Conservation (phyloP, 2,329 filamentous ascomycete species). For the Cyclaneusma minus region DNA sequence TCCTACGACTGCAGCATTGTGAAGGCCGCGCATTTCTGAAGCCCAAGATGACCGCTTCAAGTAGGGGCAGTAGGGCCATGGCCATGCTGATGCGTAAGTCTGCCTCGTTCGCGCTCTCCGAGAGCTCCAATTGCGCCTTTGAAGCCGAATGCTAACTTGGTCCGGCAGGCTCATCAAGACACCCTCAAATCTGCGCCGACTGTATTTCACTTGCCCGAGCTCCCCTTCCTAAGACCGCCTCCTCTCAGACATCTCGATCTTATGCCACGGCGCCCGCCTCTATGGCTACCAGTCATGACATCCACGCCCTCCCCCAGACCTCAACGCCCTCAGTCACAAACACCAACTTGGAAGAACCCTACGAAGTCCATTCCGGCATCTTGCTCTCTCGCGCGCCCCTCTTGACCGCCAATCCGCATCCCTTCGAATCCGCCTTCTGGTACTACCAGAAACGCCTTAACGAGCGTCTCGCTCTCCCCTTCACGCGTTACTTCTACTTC, state of each 20-base stretch:
- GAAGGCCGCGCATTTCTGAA: slow-evolving; percentile 1
- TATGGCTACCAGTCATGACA: slow-evolving; percentile 10
- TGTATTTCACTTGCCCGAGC: slow-evolving; percentile 7
- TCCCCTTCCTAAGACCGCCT: slow-evolving; percentile 12
- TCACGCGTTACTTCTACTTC: slow-evolving; percentile 87
- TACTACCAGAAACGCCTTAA: slow-evolving; percentile 97
- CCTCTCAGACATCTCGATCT: slow-evolving; percentile 5
- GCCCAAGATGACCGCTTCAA: slow-evolving; percentile 35
- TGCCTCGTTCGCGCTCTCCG: slow-evolving; percentile 1
- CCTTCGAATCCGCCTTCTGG: slow-evolving; percentile 86
- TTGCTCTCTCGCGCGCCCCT: slow-evolving; percentile 80
- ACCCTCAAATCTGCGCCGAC: slow-evolving; percentile 13
- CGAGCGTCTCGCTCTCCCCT: slow-evolving; percentile 76
- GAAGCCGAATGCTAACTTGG: slow-evolving; percentile 1
- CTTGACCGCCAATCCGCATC: slow-evolving; percentile 66
- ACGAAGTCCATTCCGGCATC: slow-evolving; percentile 47
- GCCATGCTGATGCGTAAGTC: slow-evolving; percentile 34
- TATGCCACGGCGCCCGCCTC: slow-evolving; percentile 16
- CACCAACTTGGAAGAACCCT: no score
- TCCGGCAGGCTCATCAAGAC: slow-evolving; percentile 12
- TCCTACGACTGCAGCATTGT: slow-evolving; percentile 1
- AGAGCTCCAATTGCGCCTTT: slow-evolving; percentile 2
- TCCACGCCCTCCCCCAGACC: slow-evolving; percentile 9
- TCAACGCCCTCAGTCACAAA: slow-evolving; percentile 4
- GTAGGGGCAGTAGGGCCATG: slow-evolving; percentile 36